Evolutionary conservation across 169 alveolate species (phyloP).

Genomic region (Babesia bovis): DNA sequence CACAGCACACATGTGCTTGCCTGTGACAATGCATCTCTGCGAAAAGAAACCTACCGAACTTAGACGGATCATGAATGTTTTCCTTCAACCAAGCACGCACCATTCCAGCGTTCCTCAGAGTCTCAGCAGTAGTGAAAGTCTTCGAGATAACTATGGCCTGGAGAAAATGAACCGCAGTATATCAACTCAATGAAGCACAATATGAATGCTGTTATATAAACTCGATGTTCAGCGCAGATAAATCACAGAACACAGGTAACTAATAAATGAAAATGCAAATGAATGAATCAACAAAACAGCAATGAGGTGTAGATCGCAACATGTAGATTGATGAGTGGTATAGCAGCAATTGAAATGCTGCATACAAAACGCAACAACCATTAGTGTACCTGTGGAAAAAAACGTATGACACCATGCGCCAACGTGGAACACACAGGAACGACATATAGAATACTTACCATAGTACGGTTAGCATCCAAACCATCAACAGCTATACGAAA

Average conservation of each 20-base stretch:
- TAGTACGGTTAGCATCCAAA: slow-evolving; percentile 91
- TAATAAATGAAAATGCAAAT: too few species aligned
- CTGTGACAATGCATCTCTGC: too few species aligned
- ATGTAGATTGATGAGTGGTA: background rate
- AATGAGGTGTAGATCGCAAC: background rate
- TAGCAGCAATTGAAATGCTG: background rate
- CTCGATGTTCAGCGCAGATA: too few species aligned
- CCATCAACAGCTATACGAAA: slow-evolving; percentile 89
- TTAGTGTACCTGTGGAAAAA: slow-evolving; percentile 11
- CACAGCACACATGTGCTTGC: slow-evolving; percentile 91
- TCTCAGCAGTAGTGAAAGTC: slow-evolving; percentile 99
- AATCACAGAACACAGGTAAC: too few species aligned
- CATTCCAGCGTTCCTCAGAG: slow-evolving; percentile 95
- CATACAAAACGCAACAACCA: slow-evolving; percentile 9
- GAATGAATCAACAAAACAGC: too few species aligned
- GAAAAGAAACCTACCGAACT: slow-evolving; percentile 54
- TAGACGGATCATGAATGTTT: slow-evolving; percentile 67
- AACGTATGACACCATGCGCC: slow-evolving; percentile 1
- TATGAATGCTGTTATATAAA: background rate
- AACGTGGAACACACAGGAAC: slow-evolving; percentile 28
- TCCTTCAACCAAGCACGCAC: slow-evolving; percentile 87
- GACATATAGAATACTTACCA: slow-evolving; percentile 42
- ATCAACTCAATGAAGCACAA: background rate
- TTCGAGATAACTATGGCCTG: slow-evolving; percentile 91
- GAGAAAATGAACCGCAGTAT: background rate